Conservation (phyloP, 441 rosid genomes). For the Codiaeum variegatum region DNA sequence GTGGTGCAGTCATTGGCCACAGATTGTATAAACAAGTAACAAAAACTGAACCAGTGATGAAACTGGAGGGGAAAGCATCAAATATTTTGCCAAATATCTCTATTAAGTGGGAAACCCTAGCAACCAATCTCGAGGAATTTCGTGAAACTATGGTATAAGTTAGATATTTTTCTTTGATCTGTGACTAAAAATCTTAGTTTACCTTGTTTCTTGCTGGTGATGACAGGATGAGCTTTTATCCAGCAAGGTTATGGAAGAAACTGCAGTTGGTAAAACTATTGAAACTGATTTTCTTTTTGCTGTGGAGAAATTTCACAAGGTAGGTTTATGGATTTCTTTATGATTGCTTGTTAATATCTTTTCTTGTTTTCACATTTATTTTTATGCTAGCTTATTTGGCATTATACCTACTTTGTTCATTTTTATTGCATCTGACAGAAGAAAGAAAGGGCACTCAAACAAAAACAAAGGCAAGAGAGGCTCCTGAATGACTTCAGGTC, state of each 20-base stretch:
- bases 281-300: constrained; percentile 48
- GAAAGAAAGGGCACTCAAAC: constrained; percentile 59
- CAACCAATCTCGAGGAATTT: constrained; percentile 71
- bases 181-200: constrained; percentile 13
- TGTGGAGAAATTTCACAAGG: constrained; percentile 63
- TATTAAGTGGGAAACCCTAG: constrained; percentile 70
- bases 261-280: constrained; percentile 49
- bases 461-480: constrained; percentile 52
- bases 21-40: constrained; percentile 64
- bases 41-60: constrained; percentile 27
- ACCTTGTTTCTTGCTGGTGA: constrained; percentile 21
- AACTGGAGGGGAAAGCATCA: constrained; percentile 32
- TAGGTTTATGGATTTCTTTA: constrained; percentile 20
- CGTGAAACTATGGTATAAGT: constrained; percentile 49
- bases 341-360: constrained; percentile 1
- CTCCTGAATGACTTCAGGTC: constrained; percentile 37
- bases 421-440: constrained; percentile 41
- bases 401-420: constrained; percentile 6
- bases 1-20: constrained; percentile 54
- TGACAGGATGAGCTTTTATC: constrained; percentile 62
- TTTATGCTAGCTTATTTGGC: not conserved
- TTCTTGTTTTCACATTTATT: not conserved
- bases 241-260: constrained; percentile 46
- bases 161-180: constrained; percentile 16
- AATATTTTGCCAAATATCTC: constrained; percentile 24